Base-by-base conservation (phyloP, 2,329 filamentous ascomycete species). In the Fusarium sp. region DNA sequence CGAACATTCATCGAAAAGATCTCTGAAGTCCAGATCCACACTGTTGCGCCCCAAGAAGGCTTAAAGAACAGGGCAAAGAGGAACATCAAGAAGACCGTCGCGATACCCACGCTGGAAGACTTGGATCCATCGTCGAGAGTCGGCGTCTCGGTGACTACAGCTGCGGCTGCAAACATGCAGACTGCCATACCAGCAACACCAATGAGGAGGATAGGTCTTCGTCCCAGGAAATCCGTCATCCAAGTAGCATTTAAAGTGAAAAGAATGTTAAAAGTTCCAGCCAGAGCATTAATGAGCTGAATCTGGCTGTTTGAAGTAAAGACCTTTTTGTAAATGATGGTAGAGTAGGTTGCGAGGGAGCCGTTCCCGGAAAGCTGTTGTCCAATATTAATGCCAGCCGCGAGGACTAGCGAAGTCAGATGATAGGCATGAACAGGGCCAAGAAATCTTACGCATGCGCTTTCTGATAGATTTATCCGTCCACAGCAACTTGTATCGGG, bases 171-270 rank as follows among this genome's bases (percentile, higher is more conserved):
- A 50, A 92, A 78, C 89, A 92, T 92, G 79, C 89, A 91, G 4
- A 87, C 49, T 7, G 84, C 87, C 89, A 92, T 92, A 22, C 90
- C 90, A 43, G 89, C 79, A 38, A 85, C 89, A 65, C 91, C 91
- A 28, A 89, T 82, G 54, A 92, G 89, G 70, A 93, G 84, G 56
- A 92, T 80, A 80, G 89, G 89, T 69, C 90, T 89, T 54, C 91
- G 85, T 22, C 91, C 91, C 67, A 89, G 92, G 34, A 89, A 84
- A 73, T 93, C 91, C 17, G 91, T 88, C 3, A 89, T 91, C 89
- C 90, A 92, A 26, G 89, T 86, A n/a, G 90, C 90, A 68, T 92
- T 92, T 31, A 92, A 82, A 0, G 91, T 92, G 77, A 92, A 92
- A 21, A 92, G 63, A 63, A 92, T 92, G 52, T 89, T 88, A 58